Base-by-base conservation (phyloP, 2,329 filamentous ascomycete species). In the Passalora sequoiae region DNA sequence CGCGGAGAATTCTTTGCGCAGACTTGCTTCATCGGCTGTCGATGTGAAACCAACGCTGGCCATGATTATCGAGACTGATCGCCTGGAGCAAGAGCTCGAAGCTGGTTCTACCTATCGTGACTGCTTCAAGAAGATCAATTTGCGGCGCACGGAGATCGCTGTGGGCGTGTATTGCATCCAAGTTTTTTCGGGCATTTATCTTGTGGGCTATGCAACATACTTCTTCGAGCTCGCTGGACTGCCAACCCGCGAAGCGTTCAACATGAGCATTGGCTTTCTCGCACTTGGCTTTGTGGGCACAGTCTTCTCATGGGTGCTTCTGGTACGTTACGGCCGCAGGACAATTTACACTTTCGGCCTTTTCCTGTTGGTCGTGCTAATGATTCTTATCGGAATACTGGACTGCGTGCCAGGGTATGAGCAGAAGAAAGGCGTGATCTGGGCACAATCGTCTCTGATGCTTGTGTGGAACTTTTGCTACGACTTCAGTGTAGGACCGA, bases 151-250 rank as follows among this genome's bases (percentile, higher is more conserved):
- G 0, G 62, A 65, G 21, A 71, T 73, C 28, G 66, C 68, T 0
- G 54, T 67, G 27, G 65, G 66, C 6, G 69, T 69, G 13, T 73
- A 69, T 47, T 58, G 62, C 20, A 68, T 67, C 37, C 68, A 72
- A 44, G 64, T 69, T 41, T 50, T 70, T 4, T 65, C 63, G n/a
- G 69, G 67, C 2, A 64, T 68, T 31, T 66, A 61, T 40, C 54
- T 72, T 40, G 65, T 70, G 5, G 67, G 67, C 21, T 71, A 69
- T 51, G 63, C 64, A 4, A 70, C 66, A 3, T 74, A 73, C 55
- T 74, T 74, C 61, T 72, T 74, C 58, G 57, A 71, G 37, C 65
- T 65, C 5, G 69, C 69, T 4, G 69, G 69, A 1, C 49, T 68
- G 30, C 51, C 58, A 5, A 64, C 67, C 27, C 53, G 60, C 6